Evolutionary conservation across 1,139 yeast genomes (phyloP), one percentile per base, ranked within the genome.

Genomic region (Neolecta irregularis): DNA sequence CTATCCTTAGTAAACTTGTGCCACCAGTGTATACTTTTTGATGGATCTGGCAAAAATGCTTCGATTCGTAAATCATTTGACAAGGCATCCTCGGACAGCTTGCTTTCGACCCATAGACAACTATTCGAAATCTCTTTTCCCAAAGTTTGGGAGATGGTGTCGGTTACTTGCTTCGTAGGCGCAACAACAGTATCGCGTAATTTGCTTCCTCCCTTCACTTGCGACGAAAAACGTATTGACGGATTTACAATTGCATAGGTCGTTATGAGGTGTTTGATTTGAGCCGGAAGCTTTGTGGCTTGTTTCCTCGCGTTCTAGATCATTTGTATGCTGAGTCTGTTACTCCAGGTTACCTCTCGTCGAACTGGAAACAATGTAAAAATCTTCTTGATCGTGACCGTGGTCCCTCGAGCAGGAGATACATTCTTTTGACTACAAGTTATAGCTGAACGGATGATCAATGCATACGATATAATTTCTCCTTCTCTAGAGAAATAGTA

Each of bases 321-420:
- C 34, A 51, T 41, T 3, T 41, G 50, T 37, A 65, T 56, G 11
- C 65, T 46, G 2, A 61, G 46, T 6, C 48, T 24, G 18, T 55
- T 44, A 41, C 47, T 53, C 8, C 46, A 39, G 20, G 55, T 45
- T 26, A 57, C 47, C 12, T 55, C 52, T 26, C 48, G 46, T 33
- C 68, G 49, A 1, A 62, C 65, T 1, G 64, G 61, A 3, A 56
- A 43, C 0, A 49, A 46, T 5, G 46, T 44, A 35, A 62, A 57
- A 6, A 64, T 41, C 1, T 55, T 56, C 24, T 40, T 44, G 2
- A 63, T 44, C 1, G 42, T 46, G 1, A 65, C 46, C 0, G 55
- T 43, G 0, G 70, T 65, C 0, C 70, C 70, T 3, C n/a, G n/a
- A n/a, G n/a, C n/a, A 43, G 41, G 1, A 50, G 65, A 28, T 3